Conservation (phyloP, 2,329 filamentous ascomycete species). For the Plectosphaerella sp. region DNA sequence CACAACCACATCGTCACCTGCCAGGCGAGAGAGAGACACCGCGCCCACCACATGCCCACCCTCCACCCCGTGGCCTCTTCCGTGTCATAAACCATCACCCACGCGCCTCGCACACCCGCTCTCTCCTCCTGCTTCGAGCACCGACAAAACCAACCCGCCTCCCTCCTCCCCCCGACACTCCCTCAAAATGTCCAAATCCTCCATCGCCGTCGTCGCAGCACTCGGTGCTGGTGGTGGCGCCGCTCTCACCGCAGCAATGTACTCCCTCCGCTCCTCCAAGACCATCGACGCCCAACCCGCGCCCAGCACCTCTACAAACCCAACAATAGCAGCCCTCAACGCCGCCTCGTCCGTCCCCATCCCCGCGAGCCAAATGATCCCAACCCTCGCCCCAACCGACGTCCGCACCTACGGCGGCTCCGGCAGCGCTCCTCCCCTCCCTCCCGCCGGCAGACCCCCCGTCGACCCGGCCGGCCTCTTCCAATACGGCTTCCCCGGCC, state of each 20-base stretch:
- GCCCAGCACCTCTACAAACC: slow-evolving; percentile 20
- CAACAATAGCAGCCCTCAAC: slow-evolving; percentile 20
- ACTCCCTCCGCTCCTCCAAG: slow-evolving; percentile 50
- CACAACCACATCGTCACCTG: neutral
- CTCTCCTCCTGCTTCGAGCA: neutral
- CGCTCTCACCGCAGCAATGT: slow-evolving; percentile 67
- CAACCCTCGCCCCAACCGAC: slow-evolving; percentile 19
- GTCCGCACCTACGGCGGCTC: slow-evolving; percentile 16
- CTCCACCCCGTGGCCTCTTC: slow-evolving; percentile 5
- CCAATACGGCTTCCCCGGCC: slow-evolving; percentile 89
- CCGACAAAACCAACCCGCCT: neutral
- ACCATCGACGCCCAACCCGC: slow-evolving; percentile 32
- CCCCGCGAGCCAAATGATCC: slow-evolving; percentile 56
- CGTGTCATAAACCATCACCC: slow-evolving; percentile 4
- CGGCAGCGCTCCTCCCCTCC: slow-evolving; percentile 10
- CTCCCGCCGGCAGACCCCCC: slow-evolving; percentile 13
- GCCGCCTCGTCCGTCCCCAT: slow-evolving; percentile 31
- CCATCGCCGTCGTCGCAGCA: slow-evolving; percentile 67
- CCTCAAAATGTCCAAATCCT: slow-evolving; percentile 67
- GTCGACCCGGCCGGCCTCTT: slow-evolving; percentile 75
- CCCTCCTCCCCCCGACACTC: neutral
- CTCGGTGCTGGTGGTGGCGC: slow-evolving; percentile 74
- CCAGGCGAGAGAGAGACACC: slow-evolving; percentile 7
- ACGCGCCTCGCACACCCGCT: neutral
- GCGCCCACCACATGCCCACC: slow-evolving; percentile 8